phyloP scores from a whole-genome alignment of 2,329 filamentous ascomycete species.

The Lanzia echinophila region DNA sequence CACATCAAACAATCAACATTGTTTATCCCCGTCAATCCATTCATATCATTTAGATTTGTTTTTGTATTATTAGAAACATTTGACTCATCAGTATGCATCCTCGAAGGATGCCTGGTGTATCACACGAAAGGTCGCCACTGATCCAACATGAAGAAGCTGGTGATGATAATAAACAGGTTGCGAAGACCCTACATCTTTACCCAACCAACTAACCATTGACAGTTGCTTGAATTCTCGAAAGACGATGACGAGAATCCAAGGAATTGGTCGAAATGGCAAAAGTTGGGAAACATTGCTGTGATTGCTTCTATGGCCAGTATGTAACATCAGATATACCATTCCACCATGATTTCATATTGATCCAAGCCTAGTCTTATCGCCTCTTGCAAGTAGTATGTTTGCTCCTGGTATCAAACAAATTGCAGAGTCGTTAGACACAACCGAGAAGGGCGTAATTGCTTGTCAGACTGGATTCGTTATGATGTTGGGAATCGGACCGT shows the following conservation, averaged over 20 bases:
- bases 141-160: constrained; percentile 13
- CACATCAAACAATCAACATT: no score
- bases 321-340: neutral
- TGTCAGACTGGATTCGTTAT: constrained; percentile 35
- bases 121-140: constrained; percentile 16
- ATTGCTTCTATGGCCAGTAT: constrained; percentile 24
- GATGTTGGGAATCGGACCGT: constrained; percentile 12
- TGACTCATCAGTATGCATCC: neutral
- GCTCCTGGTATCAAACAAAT: constrained; percentile 43
- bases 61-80: neutral
- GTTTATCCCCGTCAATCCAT: no score
- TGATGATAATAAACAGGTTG: neutral
- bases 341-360: neutral
- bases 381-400: constrained; percentile 38
- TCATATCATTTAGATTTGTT: no score
- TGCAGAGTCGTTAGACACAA: constrained; percentile 25
- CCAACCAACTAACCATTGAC: neutral
- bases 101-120: neutral
- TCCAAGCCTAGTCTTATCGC: constrained; percentile 3
- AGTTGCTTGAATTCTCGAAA: constrained; percentile 12
- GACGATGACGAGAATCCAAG: constrained; percentile 22
- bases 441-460: constrained; percentile 39
- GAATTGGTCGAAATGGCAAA: constrained; percentile 23
- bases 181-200: neutral
- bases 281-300: constrained; percentile 22